Evolutionary conservation across 2,329 filamentous ascomycete species (phyloP), one percentile per base, ranked within the genome.

Genomic region (Fusarium sp.): DNA sequence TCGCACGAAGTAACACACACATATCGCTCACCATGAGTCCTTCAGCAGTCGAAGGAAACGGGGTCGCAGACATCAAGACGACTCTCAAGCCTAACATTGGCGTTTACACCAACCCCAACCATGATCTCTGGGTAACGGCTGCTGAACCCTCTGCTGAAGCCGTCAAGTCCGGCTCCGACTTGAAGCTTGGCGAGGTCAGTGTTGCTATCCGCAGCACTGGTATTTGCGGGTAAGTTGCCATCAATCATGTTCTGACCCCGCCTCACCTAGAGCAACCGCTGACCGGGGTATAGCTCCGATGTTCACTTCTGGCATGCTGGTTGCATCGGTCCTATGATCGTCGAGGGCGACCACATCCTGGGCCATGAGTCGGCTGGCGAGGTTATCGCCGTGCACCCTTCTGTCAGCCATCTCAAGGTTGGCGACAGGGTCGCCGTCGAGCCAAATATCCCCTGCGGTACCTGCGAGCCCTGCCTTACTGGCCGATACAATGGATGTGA

Each of bases 291-390:
- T 45, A 96, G 94, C 66, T 97, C 94, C 69, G 95, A 98, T 83
- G 92, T 98, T 64, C 96, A 98, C 85, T 98, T 98, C 87, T 98
- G 96, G 96, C 94, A 97, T 81, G 93, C 93, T 56, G 96, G 96
- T 75, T 94, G 93, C 85, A 98, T 98, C 81, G 96, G 96, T 34
- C 95, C 95, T 76, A 98, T 98, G 95, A 92, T 98, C 73, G 96
- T 98, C 54, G 89, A 89, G 76, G 93, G 89, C 79, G 92, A 95
- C 79, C 96, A 98, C 83, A 95, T 98, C 79, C 91, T 98, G 26
- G 96, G 96, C 75, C 96, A 98, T 87, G 96, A 98, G 85, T 96
- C 94, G 47, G 93, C 95, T 8, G 96, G 95, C 73, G 91, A 92
- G 79, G 84, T 98, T 68, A 89, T 98, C 75, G 93, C 95, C 22